These are phyloP conservation scores for Phytophthora rubi DNA, from an alignment of 352 stramenopile species.

Conservation along the genomic window DNA sequence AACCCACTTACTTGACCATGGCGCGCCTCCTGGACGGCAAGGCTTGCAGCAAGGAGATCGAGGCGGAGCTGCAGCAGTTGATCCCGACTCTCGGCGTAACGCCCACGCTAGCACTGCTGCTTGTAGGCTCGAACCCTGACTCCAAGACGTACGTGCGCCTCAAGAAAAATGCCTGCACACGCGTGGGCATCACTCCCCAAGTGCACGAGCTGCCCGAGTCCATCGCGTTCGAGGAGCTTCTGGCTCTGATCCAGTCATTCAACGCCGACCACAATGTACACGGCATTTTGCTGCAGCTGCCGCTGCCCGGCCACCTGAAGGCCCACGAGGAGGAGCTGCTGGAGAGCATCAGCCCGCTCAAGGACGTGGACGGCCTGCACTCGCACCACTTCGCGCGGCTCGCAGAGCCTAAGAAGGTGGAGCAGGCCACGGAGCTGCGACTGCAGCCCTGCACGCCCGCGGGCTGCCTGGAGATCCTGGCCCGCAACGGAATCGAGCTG, in stretches of 20 bases:
- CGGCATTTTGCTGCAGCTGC: slow-evolving; percentile 96
- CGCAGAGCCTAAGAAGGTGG: slow-evolving; percentile 38
- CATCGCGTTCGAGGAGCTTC: slow-evolving; percentile 54
- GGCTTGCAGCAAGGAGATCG: slow-evolving; percentile 83
- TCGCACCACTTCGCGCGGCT: slow-evolving; percentile 96
- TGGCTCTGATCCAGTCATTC: slow-evolving; percentile 72
- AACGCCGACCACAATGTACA: slow-evolving; percentile 92
- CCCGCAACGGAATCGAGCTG: slow-evolving; percentile 86
- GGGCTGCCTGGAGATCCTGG: slow-evolving; percentile 76
- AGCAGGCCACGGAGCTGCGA: slow-evolving; percentile 52
- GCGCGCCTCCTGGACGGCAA: slow-evolving; percentile 80
- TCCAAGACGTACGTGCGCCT: slow-evolving; percentile 97
- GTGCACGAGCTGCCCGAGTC: slow-evolving; percentile 66
- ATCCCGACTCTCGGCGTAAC: slow-evolving; percentile 50
- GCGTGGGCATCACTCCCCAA: slow-evolving; percentile 92
- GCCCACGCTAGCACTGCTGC: slow-evolving; percentile 94
- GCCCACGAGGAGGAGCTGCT: slow-evolving; percentile 92
- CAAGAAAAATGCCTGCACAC: slow-evolving; percentile 98
- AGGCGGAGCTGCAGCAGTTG: slow-evolving; percentile 84
- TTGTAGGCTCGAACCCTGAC: slow-evolving; percentile 94
- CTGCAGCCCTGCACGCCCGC: slow-evolving; percentile 92
- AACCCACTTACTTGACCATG: slow-evolving; percentile 26
- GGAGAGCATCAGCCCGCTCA: slow-evolving; percentile 88
- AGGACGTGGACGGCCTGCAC: slow-evolving; percentile 99
- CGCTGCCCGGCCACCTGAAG: slow-evolving; percentile 63